phyloP scores from a whole-genome alignment of 2,329 filamentous ascomycete species.

The Neofusicoccum umdonicola region DNA sequence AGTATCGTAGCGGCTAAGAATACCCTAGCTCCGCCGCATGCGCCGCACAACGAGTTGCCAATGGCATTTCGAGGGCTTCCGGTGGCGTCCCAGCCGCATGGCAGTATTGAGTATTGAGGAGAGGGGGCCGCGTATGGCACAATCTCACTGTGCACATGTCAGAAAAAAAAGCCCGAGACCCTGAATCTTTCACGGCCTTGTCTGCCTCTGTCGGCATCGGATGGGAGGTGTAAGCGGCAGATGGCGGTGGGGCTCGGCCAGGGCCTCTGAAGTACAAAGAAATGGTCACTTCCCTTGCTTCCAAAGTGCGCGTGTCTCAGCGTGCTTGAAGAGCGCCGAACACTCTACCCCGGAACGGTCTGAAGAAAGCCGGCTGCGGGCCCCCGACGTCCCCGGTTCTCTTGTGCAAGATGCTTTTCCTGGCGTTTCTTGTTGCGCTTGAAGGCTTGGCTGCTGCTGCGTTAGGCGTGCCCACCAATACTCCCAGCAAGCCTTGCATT shows the following conservation, averaged over 20 bases:
- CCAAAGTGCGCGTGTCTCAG: neutral
- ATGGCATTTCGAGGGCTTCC: neutral
- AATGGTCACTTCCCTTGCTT: neutral
- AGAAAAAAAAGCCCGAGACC: neutral
- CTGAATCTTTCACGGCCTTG: neutral
- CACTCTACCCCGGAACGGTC: neutral
- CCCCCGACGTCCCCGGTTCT: neutral
- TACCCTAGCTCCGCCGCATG: too few species aligned
- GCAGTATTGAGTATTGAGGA: neutral
- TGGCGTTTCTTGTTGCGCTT: neutral
- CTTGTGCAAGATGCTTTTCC: neutral
- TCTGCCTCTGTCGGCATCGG: neutral
- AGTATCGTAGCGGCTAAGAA: neutral
- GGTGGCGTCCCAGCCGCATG: neutral
- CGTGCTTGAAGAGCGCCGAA: neutral
- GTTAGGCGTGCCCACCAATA: constrained; percentile 17
- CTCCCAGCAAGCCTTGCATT: constrained; percentile 17
- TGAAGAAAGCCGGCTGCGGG: neutral
- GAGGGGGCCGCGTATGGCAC: neutral
- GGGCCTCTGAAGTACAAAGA: neutral
- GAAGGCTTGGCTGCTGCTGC: constrained; percentile 19
- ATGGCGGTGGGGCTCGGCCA: neutral
- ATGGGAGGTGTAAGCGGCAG: neutral
- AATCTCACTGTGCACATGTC: neutral
- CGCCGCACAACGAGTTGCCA: too few species aligned